Base-by-base conservation (phyloP, 2,329 filamentous ascomycete species). In the Aspergillus aculeatus region DNA sequence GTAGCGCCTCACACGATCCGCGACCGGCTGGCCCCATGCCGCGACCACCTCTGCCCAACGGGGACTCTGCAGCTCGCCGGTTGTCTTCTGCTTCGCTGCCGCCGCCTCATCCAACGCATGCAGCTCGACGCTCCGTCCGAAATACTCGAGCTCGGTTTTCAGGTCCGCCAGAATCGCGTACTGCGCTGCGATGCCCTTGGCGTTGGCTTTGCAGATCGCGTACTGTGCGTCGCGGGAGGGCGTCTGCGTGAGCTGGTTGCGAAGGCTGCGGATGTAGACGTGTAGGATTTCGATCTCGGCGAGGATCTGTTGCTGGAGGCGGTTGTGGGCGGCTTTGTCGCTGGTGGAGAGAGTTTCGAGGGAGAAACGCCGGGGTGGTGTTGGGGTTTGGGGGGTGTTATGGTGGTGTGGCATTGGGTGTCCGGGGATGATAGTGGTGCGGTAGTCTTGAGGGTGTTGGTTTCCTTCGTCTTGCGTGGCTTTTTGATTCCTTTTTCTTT, bases 41-140 rank as follows among this genome's bases (percentile, higher is more conserved):
- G 38, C 38, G 16, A 44, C 38, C 38, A 97, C 94, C 64, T 96
- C 92, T 31, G 84, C 84, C 94, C 93, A 97, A 1, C 92, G 89
- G 71, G 59, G 50, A 54, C 56, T 29, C 26, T 2, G 2, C 26
- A 51, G 32, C 19, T 47, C 11, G 2, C 14, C 32, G 1, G 32
- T 35, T 5, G 12, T 35, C 14, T 16, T 12, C 5, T n/a, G 4
- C 16, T 44, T 44, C 16, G 5, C 5, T 7, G 38, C 16, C 16
- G 38, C 38, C 6, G 14, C 38, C 16, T 1, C 16, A 7, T 44
- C 38, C 16, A 19, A 2, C n/a, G 14, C 6, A 7, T 16, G 38
- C 38, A 44, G 38, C 38, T 44, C 38, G 38, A 44, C 6, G 16
- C 16, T 19, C 2, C 38, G 38, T 7, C 16, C 16, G 16, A 44